Base-by-base conservation (phyloP, 371 early-diverging fungal genomes). In the Haplosporangium sp. region DNA sequence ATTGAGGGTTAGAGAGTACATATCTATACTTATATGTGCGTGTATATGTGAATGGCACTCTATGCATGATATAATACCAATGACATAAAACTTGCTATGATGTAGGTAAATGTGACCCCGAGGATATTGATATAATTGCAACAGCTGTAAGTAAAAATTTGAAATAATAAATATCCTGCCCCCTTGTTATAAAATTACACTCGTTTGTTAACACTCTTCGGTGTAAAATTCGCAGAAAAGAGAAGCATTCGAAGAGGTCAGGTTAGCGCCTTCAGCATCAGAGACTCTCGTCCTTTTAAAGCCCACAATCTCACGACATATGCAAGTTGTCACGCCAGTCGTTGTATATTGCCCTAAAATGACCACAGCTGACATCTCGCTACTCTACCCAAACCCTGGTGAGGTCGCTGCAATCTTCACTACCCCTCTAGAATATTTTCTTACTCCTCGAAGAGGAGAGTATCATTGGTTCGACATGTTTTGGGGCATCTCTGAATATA, bases 111-210 rank as follows among this genome's bases (percentile, higher is more conserved):
- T 48, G 40, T 15, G 79, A 79, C 48, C 79, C 69, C 1, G 68
- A 65, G 34, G 79, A 79, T 20, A 27, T 61, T 9, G 79, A 79
- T 64, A 44, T 70, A 15, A 70, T 67, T 11, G 68, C 74, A 4
- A 79, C 79, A 6, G 79, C 79, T 0, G 79, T 79, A 71, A 69
- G 78, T 44, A n/a, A n/a, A n/a, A n/a, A n/a, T n/a, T n/a, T n/a
- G 42, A 38, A 13, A 27, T 15, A 6, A 50, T 50, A 6, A 10
- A 20, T 56, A 6, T 10, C 27, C 0, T 37, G 6, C 57, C 37
- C 4, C 17, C 38, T 35, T n/a, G 37, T 56, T 19, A 1, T 19
- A 27, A 27, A 27, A 27, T 27, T 27, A 27, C 27, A 6, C n/a
- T 50, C n/a, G n/a, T 50, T 15, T 15, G n/a, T n/a, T 50, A n/a